These are phyloP conservation scores for Mycena galericulata DNA, from an alignment of 768 basidiomycete genomes.

Conservation along the genomic window DNA sequence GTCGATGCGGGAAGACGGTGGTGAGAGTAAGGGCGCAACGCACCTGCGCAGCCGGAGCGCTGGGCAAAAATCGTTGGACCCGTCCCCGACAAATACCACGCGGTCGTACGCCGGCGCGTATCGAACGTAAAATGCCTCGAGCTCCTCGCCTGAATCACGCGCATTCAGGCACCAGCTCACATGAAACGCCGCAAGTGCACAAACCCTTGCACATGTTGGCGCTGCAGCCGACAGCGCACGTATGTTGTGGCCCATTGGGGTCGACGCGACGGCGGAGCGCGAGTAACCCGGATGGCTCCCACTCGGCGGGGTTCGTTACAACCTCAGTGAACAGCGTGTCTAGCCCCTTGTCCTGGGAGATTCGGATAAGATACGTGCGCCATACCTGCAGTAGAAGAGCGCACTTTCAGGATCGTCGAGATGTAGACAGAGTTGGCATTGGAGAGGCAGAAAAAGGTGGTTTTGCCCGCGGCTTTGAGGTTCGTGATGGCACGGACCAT, in stretches of 20 bases:
- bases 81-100: constrained; percentile 93
- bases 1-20: neutral
- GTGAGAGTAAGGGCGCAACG: constrained; percentile 33
- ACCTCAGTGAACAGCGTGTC: constrained; percentile 82
- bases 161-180: constrained; percentile 5
- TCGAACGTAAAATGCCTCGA: constrained; percentile 81
- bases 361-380: neutral
- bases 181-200: constrained; percentile 21
- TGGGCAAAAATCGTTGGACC: constrained; percentile 96
- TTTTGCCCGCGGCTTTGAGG: constrained; percentile 74
- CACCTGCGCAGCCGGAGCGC: constrained; percentile 83
- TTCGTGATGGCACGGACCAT: constrained; percentile 91
- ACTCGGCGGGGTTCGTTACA: constrained; percentile 93
- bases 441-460: constrained; percentile 91
- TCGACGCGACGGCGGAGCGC: constrained; percentile 82
- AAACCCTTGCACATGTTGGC: constrained; percentile 98
- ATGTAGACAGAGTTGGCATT: constrained; percentile 96
- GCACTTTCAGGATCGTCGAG: constrained; percentile 85
- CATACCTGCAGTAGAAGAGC: constrained; percentile 18
- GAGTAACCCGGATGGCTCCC: constrained; percentile 77
- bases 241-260: constrained; percentile 82
- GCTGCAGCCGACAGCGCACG: constrained; percentile 88
- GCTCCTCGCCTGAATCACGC: constrained; percentile 79
- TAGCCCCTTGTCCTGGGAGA: constrained; percentile 78
- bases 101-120: constrained; percentile 75